Percentiles rank a stretch among this genome's conserved stretches.
Conservation (phyloP, 805 yeast species). For the Saccharomycopsis javanensis region DNA sequence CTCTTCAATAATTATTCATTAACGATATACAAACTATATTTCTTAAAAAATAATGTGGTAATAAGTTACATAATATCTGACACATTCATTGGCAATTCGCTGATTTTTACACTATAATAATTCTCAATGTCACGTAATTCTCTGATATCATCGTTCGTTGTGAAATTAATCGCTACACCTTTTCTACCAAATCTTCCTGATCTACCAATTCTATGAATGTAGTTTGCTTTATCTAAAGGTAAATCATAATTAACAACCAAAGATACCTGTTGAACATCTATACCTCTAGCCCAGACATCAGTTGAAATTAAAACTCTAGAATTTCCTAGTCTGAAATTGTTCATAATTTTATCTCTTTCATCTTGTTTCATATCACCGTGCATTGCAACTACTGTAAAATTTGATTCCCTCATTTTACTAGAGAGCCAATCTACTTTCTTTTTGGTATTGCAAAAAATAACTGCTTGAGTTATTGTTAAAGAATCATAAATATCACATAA, state of each 20-base stretch:
- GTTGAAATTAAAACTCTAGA: constrained; percentile 93
- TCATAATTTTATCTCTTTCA: constrained; percentile 91
- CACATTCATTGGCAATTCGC: constrained; percentile 74
- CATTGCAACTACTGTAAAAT: constrained; percentile 91
- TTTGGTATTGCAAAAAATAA: constrained; percentile 95
- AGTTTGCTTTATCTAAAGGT: constrained; percentile 89
- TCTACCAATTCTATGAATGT: constrained; percentile 95
- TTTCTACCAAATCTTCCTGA: constrained; percentile 98
- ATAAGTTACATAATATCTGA: constrained; percentile 2
- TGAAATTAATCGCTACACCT: constrained; percentile 94
- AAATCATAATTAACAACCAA: constrained; percentile 91
- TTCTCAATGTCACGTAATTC: constrained; percentile 66
- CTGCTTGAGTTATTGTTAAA: constrained; percentile 92
- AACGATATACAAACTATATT: neutral
- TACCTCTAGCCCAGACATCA: constrained; percentile 97
- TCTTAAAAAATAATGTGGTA: too few species aligned
- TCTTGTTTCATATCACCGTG: constrained; percentile 96
- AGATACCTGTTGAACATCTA: constrained; percentile 96
- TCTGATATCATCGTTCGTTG: constrained; percentile 68
- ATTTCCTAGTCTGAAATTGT: constrained; percentile 87
- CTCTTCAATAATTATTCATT: too few species aligned
- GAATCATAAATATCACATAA: constrained; percentile 92
- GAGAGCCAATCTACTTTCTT: constrained; percentile 89
- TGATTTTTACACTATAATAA: constrained; percentile 76
- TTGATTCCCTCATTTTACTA: constrained; percentile 63